A percentile compares a stretch with the other conserved stretches of the same genome.
Conservation (phyloP, 441 rosid genomes). For the Gossypium lobatum region DNA sequence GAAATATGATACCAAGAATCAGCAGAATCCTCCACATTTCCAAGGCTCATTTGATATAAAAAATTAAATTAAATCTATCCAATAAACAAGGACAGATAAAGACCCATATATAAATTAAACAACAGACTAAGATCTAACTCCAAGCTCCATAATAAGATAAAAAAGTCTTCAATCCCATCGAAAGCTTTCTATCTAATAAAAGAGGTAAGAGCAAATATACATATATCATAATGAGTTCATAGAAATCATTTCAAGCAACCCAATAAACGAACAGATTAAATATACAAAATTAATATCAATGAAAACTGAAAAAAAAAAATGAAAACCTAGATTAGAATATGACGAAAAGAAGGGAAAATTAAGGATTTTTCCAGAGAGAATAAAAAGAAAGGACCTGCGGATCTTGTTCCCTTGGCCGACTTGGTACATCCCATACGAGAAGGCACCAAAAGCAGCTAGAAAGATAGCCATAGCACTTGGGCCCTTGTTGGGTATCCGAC, state of each 20-base stretch:
- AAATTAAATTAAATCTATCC: background rate
- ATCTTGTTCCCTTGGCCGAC: constrained; percentile 92
- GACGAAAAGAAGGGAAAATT: background rate
- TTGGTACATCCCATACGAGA: constrained; percentile 93
- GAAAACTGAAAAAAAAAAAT: background rate
- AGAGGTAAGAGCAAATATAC: background rate
- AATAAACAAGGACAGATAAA: background rate
- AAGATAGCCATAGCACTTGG: constrained; percentile 92
- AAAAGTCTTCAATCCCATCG: background rate
- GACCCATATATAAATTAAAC: background rate
- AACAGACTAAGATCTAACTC: background rate
- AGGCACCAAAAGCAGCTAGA: constrained; percentile 67
- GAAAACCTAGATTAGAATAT: background rate
- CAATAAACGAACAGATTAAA: background rate
- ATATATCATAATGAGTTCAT: background rate
- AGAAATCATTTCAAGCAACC: constrained; percentile 1
- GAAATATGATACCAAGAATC: background rate
- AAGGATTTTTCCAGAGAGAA: background rate
- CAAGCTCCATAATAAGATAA: background rate
- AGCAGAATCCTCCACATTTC: background rate
- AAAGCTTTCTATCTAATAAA: background rate
- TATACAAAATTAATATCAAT: background rate
- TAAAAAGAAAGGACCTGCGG: constrained; percentile 46
- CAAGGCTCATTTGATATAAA: background rate
- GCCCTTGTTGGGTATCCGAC: constrained; percentile 84